phyloP scores from a whole-genome alignment of 805 yeast species.

The Sugiyamaella smithiae region DNA sequence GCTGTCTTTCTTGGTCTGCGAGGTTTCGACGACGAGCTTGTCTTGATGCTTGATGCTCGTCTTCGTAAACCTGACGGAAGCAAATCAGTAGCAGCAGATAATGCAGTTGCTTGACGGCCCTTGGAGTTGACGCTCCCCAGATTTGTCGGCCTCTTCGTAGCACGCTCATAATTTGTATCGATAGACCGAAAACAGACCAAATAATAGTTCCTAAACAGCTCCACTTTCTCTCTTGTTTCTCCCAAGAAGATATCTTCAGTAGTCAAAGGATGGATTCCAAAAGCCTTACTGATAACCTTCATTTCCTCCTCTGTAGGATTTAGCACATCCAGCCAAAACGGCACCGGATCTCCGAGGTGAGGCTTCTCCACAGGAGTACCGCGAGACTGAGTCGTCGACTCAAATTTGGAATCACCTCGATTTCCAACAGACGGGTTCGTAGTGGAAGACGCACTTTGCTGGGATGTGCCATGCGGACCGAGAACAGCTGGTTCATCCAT shows the following conservation, averaged over 20 bases:
- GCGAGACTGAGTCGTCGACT: not conserved
- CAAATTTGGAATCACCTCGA: not conserved
- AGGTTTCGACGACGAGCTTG: conserved; percentile 1
- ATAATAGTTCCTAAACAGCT: conserved; percentile 84
- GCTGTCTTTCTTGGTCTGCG: not conserved
- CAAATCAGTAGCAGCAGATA: not conserved
- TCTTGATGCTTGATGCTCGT: conserved; percentile 10
- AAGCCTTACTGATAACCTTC: conserved; percentile 85
- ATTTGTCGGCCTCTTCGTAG: not conserved
- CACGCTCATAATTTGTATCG: conserved; percentile 49
- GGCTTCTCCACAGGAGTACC: not conserved
- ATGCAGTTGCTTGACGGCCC: not conserved
- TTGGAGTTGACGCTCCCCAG: not conserved
- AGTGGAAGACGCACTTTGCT: not conserved
- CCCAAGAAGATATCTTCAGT: conserved; percentile 93
- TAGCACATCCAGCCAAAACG: conserved; percentile 91
- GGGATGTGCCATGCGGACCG: not conserved
- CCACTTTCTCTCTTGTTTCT: conserved; percentile 94
- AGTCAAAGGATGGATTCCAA: conserved; percentile 94
- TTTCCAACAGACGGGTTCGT: not conserved
- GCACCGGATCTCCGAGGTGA: conserved; percentile 15
- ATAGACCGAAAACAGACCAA: conserved; percentile 85
- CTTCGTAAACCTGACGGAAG: not conserved
- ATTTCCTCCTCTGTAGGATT: conserved; percentile 96
- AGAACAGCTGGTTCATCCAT: not conserved